phyloP scores from a whole-genome alignment of 768 basidiomycete species.

The Royoungia palumana region DNA sequence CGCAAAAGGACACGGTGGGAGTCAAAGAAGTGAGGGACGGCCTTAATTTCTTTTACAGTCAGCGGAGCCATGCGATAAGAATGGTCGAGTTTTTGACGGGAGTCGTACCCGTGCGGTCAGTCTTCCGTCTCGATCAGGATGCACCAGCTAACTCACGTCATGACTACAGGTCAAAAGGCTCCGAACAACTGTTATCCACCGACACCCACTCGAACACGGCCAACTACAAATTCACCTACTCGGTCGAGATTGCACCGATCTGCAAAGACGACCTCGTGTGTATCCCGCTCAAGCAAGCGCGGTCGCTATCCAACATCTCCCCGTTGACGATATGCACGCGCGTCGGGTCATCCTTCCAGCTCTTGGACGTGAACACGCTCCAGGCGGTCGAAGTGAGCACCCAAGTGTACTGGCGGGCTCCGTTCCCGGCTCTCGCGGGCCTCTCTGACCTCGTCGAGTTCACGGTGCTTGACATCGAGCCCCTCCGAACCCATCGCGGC shows the following conservation, averaged over 20 bases:
- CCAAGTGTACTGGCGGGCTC: constrained; percentile 84
- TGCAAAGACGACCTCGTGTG: constrained; percentile 98
- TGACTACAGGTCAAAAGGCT: constrained; percentile 71
- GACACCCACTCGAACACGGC: constrained; percentile 92
- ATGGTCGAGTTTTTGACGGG: constrained; percentile 92
- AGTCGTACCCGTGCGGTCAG: constrained; percentile 85
- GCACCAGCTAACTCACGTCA: neutral
- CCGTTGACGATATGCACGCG: constrained; percentile 86
- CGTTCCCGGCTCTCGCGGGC: constrained; percentile 81
- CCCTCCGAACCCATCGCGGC: constrained; percentile 62
- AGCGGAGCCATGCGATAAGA: constrained; percentile 87
- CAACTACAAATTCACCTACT: constrained; percentile 97
- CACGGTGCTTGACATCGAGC: constrained; percentile 91
- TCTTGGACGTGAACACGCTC: constrained; percentile 86
- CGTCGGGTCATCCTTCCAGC: constrained; percentile 87
- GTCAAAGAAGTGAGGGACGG: constrained; percentile 94
- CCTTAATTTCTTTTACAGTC: constrained; percentile 94
- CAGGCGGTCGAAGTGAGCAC: constrained; percentile 78
- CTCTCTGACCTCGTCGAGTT: constrained; percentile 90
- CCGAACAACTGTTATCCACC: constrained; percentile 89
- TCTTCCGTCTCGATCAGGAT: constrained; percentile 1
- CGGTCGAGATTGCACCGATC: constrained; percentile 93
- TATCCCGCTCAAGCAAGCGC: constrained; percentile 79
- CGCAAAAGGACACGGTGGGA: constrained; percentile 93
- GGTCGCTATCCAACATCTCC: constrained; percentile 80